These are phyloP conservation scores for Phytomonas francai DNA, from an alignment of 208 protist genomes.

Conservation along the genomic window DNA sequence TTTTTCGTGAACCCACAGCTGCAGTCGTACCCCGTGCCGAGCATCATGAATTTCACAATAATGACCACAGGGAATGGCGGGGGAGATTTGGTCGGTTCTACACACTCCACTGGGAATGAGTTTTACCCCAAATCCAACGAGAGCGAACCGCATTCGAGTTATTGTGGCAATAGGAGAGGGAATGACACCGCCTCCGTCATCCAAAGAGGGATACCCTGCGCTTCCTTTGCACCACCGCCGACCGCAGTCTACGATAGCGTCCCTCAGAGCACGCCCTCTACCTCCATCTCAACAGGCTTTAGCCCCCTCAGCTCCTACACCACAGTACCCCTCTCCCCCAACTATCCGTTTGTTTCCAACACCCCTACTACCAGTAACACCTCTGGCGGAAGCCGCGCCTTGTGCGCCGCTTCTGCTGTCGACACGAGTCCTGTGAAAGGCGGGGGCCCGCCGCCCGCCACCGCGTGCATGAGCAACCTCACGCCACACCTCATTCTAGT, in stretches of 20 bases:
- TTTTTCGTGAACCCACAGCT: neutral
- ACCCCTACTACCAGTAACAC: neutral
- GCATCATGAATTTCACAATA: neutral
- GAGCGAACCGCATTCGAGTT: neutral
- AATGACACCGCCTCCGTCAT: neutral
- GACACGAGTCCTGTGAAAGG: neutral
- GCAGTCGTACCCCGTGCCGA: neutral
- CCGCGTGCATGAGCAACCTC: too few species aligned
- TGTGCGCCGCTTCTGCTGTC: neutral
- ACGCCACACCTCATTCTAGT: constrained; percentile 13
- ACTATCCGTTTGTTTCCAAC: neutral
- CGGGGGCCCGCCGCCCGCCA: neutral
- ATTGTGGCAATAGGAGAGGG: neutral
- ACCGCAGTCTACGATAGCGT: neutral
- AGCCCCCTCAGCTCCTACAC: neutral
- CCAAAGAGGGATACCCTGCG: neutral
- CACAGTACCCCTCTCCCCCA: neutral
- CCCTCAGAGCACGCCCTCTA: neutral
- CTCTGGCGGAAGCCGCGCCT: too few species aligned
- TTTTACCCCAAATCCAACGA: neutral
- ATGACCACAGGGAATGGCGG: neutral
- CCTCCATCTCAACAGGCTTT: neutral
- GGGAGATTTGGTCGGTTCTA: neutral
- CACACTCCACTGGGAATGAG: too few species aligned
- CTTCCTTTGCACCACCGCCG: neutral